phyloP scores from a whole-genome alignment of 805 yeast species.

The Monosporozyma unispora region DNA sequence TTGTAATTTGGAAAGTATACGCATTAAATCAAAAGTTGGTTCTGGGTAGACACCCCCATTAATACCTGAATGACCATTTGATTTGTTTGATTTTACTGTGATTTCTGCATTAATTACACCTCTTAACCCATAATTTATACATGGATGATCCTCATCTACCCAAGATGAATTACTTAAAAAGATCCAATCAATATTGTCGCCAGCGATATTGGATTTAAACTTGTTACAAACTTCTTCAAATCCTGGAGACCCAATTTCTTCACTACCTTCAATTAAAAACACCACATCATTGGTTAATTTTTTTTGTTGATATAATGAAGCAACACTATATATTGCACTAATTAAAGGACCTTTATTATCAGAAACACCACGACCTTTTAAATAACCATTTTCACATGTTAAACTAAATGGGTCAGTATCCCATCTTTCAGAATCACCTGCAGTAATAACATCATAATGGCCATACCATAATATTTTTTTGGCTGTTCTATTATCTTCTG shows the following conservation, averaged over 20 bases:
- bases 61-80: constrained; percentile 93
- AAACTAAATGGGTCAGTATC: constrained; percentile 66
- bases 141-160: constrained; percentile 83
- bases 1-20: constrained; percentile 56
- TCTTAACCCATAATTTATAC: constrained; percentile 87
- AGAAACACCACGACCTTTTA: constrained; percentile 86
- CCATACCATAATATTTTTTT: constrained; percentile 79
- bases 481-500: constrained; percentile 7
- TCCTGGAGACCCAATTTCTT: constrained; percentile 87
- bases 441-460: constrained; percentile 91
- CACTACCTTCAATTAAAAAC: constrained; percentile 89
- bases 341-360: constrained; percentile 92
- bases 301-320: constrained; percentile 47
- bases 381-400: constrained; percentile 71
- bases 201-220: constrained; percentile 47
- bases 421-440: constrained; percentile 59
- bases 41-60: constrained; percentile 89
- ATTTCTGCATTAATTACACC: constrained; percentile 83
- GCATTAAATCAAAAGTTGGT: constrained; percentile 80
- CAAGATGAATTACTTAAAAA: constrained; percentile 86
- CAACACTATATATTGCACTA: constrained; percentile 81
- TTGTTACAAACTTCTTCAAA: constrained; percentile 57
- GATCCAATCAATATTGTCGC: constrained; percentile 69
- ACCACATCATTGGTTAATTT: constrained; percentile 63
- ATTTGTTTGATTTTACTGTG: constrained; percentile 58